A percentile compares a stretch with the other conserved stretches of the same genome.
Evolutionary conservation across 1,139 yeast genomes (phyloP).

Genomic region (Candida albicans): DNA sequence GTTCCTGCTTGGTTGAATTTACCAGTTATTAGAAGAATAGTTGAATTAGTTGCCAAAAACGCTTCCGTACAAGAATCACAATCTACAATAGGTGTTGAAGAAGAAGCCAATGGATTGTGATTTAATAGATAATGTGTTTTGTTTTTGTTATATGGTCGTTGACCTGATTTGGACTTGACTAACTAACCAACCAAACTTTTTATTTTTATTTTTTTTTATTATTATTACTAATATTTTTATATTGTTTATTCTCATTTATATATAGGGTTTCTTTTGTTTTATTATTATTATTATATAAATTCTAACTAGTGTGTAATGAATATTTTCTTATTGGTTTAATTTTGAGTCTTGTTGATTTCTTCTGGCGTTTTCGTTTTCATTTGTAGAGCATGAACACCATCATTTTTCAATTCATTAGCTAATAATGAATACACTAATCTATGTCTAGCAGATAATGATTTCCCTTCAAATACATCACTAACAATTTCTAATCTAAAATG

Average conservation of each 20-base stretch:
- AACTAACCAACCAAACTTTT: not conserved
- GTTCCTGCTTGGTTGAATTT: conserved; percentile 94
- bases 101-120: conserved; percentile 10
- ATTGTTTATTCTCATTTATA: not conserved
- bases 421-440: conserved; percentile 68
- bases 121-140: conserved; percentile 1
- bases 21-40: conserved; percentile 84
- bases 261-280: conserved; percentile 2
- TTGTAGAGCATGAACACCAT: conserved; percentile 88
- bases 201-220: conserved; percentile 1
- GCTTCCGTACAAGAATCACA: conserved; percentile 51
- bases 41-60: conserved; percentile 85
- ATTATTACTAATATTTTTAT: not conserved
- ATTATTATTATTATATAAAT: conserved; percentile 2
- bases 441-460: conserved; percentile 74
- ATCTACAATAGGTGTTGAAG: conserved; percentile 9
- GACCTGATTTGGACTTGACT: too few relatives aligned
- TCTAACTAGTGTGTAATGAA: not conserved
- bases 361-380: conserved; percentile 76
- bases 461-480: conserved; percentile 67
- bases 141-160: conserved; percentile 4
- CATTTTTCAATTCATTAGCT: conserved; percentile 66
- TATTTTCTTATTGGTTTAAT: conserved; percentile 2
- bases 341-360: conserved; percentile 44
- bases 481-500: conserved; percentile 78